A percentile compares a stretch with the other conserved stretches of the same genome.
Evolutionary conservation across 1,284 basidiomycete genomes (phyloP).

Genomic region (Leucoagaricus sp.): DNA sequence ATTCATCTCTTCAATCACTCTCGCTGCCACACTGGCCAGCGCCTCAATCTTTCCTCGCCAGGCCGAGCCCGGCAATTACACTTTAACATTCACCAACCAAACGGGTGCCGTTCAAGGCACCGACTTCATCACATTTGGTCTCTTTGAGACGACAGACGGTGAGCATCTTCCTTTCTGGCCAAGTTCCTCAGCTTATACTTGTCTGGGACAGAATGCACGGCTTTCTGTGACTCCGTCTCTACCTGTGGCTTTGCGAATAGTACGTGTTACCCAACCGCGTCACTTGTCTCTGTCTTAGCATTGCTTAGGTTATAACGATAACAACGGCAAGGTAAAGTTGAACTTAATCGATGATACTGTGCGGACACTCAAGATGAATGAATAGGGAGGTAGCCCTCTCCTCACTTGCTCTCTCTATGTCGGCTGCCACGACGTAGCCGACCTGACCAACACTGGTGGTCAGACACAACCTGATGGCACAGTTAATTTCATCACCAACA

Average conservation of each 20-base stretch:
- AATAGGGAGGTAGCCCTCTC: slow-evolving; percentile 38
- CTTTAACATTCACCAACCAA: slow-evolving; percentile 32
- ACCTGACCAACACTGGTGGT: slow-evolving; percentile 41
- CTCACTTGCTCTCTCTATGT: slow-evolving; percentile 44
- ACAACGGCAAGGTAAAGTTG: slow-evolving; percentile 35
- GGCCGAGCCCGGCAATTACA: slow-evolving; percentile 28
- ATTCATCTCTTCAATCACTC: background rate
- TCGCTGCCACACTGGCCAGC: slow-evolving; percentile 10
- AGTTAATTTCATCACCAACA: slow-evolving; percentile 40
- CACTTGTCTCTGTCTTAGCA: background rate
- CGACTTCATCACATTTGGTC: slow-evolving; percentile 38
- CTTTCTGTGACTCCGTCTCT: slow-evolving; percentile 36
- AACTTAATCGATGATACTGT: background rate
- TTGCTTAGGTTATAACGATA: slow-evolving; percentile 36
- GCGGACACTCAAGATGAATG: background rate
- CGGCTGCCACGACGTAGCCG: slow-evolving; percentile 32
- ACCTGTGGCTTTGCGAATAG: slow-evolving; percentile 40
- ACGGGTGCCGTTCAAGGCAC: slow-evolving; percentile 36
- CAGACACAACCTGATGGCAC: slow-evolving; percentile 43
- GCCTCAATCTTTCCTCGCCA: slow-evolving; percentile 19
- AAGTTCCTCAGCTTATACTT: background rate
- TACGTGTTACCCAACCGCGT: slow-evolving; percentile 21
- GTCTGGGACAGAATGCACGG: slow-evolving; percentile 31
- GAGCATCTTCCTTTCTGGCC: slow-evolving; percentile 5
- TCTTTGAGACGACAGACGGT: slow-evolving; percentile 39